These are phyloP conservation scores for Pisolithus tinctorius DNA, from an alignment of 768 basidiomycete species.

Conservation along the genomic window DNA sequence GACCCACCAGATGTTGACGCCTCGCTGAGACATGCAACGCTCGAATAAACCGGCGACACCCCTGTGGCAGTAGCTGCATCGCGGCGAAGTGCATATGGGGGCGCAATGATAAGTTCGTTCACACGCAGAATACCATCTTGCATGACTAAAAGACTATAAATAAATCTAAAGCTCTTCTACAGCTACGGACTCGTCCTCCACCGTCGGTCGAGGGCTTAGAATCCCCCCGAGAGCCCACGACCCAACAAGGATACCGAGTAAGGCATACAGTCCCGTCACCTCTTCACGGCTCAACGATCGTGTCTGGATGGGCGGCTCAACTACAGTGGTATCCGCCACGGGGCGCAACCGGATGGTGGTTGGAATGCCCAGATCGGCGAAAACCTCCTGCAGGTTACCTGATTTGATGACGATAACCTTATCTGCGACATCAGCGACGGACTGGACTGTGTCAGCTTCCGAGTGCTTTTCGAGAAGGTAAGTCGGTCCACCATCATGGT, in stretches of 20 bases:
- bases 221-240: constrained; percentile 42
- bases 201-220: constrained; percentile 9
- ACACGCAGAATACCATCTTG: background rate
- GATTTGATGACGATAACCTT: constrained; percentile 10
- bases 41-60: constrained; percentile 7
- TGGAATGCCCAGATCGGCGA: constrained; percentile 33
- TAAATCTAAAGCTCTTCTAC: constrained; percentile 11
- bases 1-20: constrained; percentile 45
- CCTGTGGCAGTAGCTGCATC: background rate
- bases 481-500: constrained; percentile 42
- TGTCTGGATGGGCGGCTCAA: constrained; percentile 16
- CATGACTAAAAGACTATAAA: background rate
- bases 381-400: constrained; percentile 25
- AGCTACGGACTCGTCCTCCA: constrained; percentile 8
- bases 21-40: constrained; percentile 20
- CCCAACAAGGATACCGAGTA: constrained; percentile 42
- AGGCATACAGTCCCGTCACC: constrained; percentile 38
- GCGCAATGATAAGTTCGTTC: too few relatives aligned
- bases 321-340: constrained; percentile 16
- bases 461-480: constrained; percentile 30
- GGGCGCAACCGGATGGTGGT: constrained; percentile 20
- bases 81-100: background rate
- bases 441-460: constrained; percentile 2
- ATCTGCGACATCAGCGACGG: constrained; percentile 3
- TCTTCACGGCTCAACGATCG: constrained; percentile 39